These are phyloP conservation scores for Populus ilicifolia DNA, from an alignment of 345 rosid genomes.

Conservation along the genomic window DNA sequence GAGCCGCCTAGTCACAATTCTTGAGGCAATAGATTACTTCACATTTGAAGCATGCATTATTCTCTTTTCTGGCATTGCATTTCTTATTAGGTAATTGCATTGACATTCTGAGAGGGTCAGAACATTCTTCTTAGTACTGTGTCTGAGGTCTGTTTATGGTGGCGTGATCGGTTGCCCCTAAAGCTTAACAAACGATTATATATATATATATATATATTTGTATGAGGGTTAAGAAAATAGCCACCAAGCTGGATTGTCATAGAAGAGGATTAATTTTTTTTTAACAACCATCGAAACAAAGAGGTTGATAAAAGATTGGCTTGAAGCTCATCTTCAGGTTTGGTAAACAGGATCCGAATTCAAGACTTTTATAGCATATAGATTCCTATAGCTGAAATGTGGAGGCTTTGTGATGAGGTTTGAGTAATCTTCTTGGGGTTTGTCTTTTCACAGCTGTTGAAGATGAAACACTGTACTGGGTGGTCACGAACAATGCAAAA, in stretches of 20 bases:
- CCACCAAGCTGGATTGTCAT: background rate
- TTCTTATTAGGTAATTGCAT: background rate
- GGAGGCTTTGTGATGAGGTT: no score
- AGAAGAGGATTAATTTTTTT: background rate
- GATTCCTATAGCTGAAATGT: no score
- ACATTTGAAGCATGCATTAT: background rate
- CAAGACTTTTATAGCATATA: no score
- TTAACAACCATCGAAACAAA: background rate
- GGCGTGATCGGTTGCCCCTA: background rate
- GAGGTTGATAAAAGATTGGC: background rate
- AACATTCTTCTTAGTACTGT: background rate
- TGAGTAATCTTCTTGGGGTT: no score
- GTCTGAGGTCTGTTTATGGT: background rate
- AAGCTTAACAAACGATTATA: background rate
- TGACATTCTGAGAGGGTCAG: background rate
- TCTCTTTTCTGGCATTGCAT: background rate
- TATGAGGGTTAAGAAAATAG: background rate
- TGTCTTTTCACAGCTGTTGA: no score
- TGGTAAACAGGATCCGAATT: background rate
- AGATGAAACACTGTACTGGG: no score
- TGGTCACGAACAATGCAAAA: no score
- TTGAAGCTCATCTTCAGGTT: background rate
- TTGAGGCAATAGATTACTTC: constrained; percentile 1
- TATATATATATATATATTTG: rapidly evolving
- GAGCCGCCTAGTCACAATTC: background rate